Evolutionary conservation across 352 stramenopile species (phyloP), one percentile per base, ranked within the genome.

Genomic region (Globisporangium alternatum): DNA sequence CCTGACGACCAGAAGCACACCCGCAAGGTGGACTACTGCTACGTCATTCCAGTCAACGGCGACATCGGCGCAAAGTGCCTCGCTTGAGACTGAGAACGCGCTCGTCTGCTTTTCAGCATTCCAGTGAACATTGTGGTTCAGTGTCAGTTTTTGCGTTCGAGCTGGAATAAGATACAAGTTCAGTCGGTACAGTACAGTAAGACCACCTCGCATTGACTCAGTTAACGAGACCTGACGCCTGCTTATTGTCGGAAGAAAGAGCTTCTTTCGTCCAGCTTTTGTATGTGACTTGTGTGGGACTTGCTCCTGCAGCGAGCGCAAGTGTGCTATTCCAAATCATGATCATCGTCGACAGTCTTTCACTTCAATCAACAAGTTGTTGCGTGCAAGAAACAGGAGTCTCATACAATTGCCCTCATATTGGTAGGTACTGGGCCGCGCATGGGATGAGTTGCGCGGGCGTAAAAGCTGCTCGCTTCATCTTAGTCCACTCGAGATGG

Each of bases 11-110:
- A 67, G 30, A 33, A 53, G 19, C 33, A 65, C 12, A n/a, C 25
- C 6, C 51, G 61, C 25, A 54, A 35, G 7, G 61, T 67, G 15
- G n/a, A 45, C 15, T 67, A 67, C 54, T 67, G 61, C 41, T 30
- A 67, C 41, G 4, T 55, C 6, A 47, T 67, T 22, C 61, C 61
- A 19, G 31, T 30, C 21, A 37, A 67, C 25, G 61, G 61, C 12
- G 51, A 47, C n/a, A 21, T 59, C 21, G 60, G 60, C 19, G 17
- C 17, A 19, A 65, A 65, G 39, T 65, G 60, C 22, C n/a, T 21
- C 12, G 37, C 37, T 51, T 61, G 55, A 61, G 37, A 10, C 21
- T 48, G 33, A 44, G 22, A 49, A 25, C 4, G 31, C 1, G 19
- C 10, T 17, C 12, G 10, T 33, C 8, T 39, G 15, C 9, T 25